Conservation (phyloP, 2,329 filamentous ascomycete genomes). For the Ophiostoma sp. region DNA sequence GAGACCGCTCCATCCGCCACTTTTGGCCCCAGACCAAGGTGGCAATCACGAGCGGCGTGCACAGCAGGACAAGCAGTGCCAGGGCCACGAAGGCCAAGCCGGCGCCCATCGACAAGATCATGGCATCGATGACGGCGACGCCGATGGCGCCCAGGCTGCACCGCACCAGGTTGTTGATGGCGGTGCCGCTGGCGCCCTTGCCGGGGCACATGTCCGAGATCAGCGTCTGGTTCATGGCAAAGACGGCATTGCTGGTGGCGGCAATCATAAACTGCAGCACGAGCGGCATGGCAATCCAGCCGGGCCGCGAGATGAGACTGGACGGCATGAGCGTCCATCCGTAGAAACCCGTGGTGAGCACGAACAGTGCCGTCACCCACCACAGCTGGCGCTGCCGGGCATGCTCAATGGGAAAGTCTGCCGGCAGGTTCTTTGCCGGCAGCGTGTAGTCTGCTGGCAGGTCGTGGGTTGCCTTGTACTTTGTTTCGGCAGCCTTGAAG, state of each 20-base stretch:
- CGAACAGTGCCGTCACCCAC: background rate
- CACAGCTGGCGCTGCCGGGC: background rate
- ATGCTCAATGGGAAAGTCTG: background rate
- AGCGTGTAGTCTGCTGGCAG: background rate
- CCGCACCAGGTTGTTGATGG: conserved; percentile 1
- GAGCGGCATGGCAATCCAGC: background rate
- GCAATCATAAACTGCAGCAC: background rate
- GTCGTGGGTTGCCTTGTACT: background rate
- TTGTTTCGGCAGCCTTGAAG: background rate
- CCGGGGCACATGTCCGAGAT: background rate
- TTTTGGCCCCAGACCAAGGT: background rate
- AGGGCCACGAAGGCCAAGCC: background rate
- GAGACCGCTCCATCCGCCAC: background rate
- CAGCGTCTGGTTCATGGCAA: background rate
- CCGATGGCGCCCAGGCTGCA: background rate
- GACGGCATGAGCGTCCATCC: background rate
- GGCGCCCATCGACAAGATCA: background rate
- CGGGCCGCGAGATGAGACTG: background rate
- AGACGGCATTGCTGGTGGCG: background rate
- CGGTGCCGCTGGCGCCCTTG: background rate
- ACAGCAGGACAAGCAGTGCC: background rate
- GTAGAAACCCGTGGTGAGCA: background rate
- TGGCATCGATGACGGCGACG: background rate
- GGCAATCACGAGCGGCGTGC: background rate
- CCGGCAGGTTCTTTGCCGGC: background rate